Evolutionary conservation across 2,329 filamentous ascomycete genomes (phyloP).

Genomic region (Talaromyces albobiverticillius): DNA sequence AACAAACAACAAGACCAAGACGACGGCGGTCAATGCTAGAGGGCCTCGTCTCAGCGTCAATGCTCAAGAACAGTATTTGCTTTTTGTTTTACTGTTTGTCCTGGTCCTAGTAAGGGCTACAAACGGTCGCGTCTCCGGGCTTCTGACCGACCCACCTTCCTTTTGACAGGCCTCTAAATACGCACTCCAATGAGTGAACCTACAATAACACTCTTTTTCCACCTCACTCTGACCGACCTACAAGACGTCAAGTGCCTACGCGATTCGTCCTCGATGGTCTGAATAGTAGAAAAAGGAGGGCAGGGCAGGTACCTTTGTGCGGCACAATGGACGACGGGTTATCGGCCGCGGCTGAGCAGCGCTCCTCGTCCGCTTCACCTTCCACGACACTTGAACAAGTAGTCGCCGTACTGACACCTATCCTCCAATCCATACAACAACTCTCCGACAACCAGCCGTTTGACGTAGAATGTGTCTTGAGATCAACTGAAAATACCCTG

Average conservation of each 20-base stretch:
- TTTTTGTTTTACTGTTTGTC: neutral
- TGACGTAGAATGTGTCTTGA: conserved; percentile 32
- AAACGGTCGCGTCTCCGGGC: neutral
- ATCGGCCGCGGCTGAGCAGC: conserved; percentile 9
- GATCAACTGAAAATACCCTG: conserved; percentile 57
- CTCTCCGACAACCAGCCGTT: conserved; percentile 29
- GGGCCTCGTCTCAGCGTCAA: neutral
- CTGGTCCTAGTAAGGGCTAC: neutral
- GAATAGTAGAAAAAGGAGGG: neutral
- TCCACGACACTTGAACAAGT: conserved; percentile 7
- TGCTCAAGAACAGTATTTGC: neutral
- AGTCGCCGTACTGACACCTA: conserved; percentile 11
- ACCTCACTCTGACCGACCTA: neutral
- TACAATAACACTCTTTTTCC: neutral
- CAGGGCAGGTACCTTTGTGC: conserved; percentile 7
- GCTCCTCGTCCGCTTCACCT: conserved; percentile 5
- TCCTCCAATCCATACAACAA: conserved; percentile 35
- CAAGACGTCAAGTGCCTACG: neutral
- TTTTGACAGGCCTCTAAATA: too few species aligned
- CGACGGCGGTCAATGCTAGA: neutral
- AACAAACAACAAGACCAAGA: neutral
- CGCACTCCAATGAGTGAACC: too few species aligned
- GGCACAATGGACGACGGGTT: conserved; percentile 13
- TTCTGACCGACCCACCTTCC: neutral
- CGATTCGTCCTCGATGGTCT: neutral